A percentile compares a stretch with the other conserved stretches of the same genome.
Conservation (phyloP, 176 grass and related monocot genomes). For the Echinochloa phyllopogon region DNA sequence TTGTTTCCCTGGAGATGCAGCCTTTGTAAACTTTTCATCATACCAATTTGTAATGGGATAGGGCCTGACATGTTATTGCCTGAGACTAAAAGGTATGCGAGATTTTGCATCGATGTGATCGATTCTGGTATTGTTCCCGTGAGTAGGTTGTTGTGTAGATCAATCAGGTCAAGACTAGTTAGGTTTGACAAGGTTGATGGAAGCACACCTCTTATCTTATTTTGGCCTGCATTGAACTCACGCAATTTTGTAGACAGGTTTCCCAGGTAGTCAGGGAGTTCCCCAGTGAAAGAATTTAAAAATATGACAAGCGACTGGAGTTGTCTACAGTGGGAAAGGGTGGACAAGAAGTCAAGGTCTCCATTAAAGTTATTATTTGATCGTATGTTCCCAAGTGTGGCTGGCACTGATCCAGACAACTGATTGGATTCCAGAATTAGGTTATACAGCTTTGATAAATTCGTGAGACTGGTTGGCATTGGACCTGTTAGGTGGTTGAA, state of each 20-base stretch:
- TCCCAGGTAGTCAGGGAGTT: background rate
- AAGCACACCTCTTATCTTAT: constrained; percentile 7
- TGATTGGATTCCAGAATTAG: background rate
- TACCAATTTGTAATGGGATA: background rate
- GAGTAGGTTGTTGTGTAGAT: background rate
- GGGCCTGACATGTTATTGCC: background rate
- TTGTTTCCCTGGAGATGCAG: background rate
- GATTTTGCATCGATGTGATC: background rate
- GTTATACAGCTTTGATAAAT: background rate
- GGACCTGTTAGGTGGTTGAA: background rate
- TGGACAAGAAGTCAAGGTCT: background rate
- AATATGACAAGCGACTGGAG: background rate
- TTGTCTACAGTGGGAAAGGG: constrained; percentile 7
- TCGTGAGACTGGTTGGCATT: background rate
- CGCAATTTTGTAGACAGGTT: constrained; percentile 12
- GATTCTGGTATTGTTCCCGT: background rate
- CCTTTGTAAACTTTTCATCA: background rate
- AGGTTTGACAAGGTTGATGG: constrained; percentile 29
- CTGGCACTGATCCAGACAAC: background rate
- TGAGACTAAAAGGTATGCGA: background rate
- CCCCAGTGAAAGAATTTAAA: background rate
- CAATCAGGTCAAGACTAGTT: background rate
- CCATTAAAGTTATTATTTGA: background rate
- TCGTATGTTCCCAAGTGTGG: background rate
- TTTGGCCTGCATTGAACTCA: background rate